Percentiles rank a stretch among this genome's conserved stretches.
These are phyloP conservation scores for Ramichloridium luteum DNA, from an alignment of 2,329 filamentous ascomycete genomes.

Conservation along the genomic window DNA sequence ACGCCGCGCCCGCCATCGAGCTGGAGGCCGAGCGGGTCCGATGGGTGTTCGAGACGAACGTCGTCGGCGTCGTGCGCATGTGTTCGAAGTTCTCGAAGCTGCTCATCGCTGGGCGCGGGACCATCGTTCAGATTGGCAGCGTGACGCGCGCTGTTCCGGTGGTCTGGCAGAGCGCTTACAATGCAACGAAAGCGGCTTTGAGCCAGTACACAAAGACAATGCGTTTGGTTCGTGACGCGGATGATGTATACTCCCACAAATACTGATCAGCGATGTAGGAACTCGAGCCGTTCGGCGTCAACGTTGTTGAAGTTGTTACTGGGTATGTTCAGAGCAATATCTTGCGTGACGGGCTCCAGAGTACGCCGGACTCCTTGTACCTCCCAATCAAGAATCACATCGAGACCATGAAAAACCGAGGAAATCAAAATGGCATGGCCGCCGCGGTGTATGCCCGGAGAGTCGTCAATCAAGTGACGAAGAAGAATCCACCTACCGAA, in stretches of 20 bases:
- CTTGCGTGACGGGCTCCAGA: slow-evolving; percentile 1
- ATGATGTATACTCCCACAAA: no score
- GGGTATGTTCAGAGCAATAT: slow-evolving; percentile 2
- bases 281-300: slow-evolving; percentile 2
- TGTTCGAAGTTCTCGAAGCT: slow-evolving; percentile 11
- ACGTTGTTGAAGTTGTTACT: slow-evolving; percentile 1
- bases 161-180: slow-evolving; percentile 3
- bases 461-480: neutral
- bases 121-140: slow-evolving; percentile 6
- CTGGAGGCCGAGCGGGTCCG: slow-evolving; percentile 8
- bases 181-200: slow-evolving; percentile 7
- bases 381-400: slow-evolving; percentile 1
- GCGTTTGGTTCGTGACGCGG: slow-evolving; percentile 1
- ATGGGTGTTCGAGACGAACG: slow-evolving; percentile 1
- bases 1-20: slow-evolving; percentile 18
- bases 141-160: slow-evolving; percentile 3
- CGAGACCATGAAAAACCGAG: neutral
- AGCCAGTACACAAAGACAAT: slow-evolving; percentile 4
- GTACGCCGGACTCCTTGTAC: neutral
- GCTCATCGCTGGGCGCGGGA: slow-evolving; percentile 4
- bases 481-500: neutral
- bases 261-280: no score
- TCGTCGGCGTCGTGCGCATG: slow-evolving; percentile 14
- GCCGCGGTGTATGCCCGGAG: neutral
- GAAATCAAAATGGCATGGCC: slow-evolving; percentile 1